Conservation (phyloP, 164 flowering plant genomes). For the Tinospora cordifolia region DNA sequence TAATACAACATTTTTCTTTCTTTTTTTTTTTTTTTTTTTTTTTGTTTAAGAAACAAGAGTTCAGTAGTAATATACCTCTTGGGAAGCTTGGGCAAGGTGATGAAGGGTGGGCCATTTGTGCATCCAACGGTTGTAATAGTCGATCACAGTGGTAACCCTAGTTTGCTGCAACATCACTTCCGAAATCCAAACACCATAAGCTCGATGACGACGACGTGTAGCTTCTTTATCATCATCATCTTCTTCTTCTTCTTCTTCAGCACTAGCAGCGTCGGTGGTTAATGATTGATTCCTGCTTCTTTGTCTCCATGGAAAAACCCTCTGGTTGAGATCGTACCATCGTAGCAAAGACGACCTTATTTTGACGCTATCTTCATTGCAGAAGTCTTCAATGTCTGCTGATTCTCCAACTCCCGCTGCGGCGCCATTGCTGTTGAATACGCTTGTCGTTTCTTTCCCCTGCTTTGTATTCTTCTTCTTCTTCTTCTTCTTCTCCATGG, state of each 20-base stretch:
- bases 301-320: constrained; percentile 65
- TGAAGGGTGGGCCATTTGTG: constrained; percentile 78
- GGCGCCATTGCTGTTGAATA: background rate
- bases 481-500: background rate
- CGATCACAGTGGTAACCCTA: constrained; percentile 66
- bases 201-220: constrained; percentile 23
- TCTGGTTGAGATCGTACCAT: constrained; percentile 56
- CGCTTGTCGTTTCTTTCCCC: background rate
- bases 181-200: constrained; percentile 96
- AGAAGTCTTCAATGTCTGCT: constrained; percentile 33
- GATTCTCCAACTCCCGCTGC: background rate
- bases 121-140: constrained; percentile 85
- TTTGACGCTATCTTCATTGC: constrained; percentile 9
- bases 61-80: too few relatives aligned
- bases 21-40: too few relatives aligned
- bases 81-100: constrained; percentile 72
- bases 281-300: constrained; percentile 2
- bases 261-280: background rate
- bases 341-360: constrained; percentile 45
- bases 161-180: constrained; percentile 98
- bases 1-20: too few relatives aligned
- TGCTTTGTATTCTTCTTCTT: background rate
- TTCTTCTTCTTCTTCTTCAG: constrained; percentile 17
- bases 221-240: too few relatives aligned
- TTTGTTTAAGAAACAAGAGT: too few relatives aligned